Base-by-base conservation (phyloP, 2,329 filamentous ascomycete species). In the Blastomyces gilchristii region DNA sequence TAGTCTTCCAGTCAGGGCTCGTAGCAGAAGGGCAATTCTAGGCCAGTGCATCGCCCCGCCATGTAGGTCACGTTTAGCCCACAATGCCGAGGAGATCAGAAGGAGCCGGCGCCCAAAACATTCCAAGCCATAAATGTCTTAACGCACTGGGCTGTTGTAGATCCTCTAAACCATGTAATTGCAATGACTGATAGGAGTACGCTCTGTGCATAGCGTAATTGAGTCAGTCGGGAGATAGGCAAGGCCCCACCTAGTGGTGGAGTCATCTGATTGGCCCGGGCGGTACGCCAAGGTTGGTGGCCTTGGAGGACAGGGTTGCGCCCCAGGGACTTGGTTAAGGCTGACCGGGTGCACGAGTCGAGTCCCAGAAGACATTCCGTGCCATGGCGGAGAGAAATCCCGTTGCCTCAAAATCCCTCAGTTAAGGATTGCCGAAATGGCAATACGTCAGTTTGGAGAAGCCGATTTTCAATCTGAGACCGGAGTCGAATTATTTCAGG, bases 31-130 rank as follows among this genome's bases (percentile, higher is more conserved):
- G 41, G 14, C 22, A 47, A 49, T 59, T 59, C 57, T 59, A 49
- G 57, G 57, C 57, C 57, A 47, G 57, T 59, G 57, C 57, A 59
- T 59, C 43, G 57, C 57, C 57, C 57, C 57, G 25, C 41, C 31
- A 59, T 59, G 41, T 7, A 59, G 43, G 57, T 59, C 41, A 45
- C 57, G 39, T 59, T 59, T 31, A 28, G 43, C 14, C 39, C 22
- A 59, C 56, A 58, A 22, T 16, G 22, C 56, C 22, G 22, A 14
- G 25, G 43, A 31, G 28, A 34, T 58, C 39, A 59, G 25, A 59
- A 47, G 41, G 57, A 22, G 18, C 57, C 18, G 57, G 57, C 28
- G 57, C 57, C 57, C 57, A n/a, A 49, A 47, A n/a, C 57, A 49
- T 47, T 31, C 43, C 57, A 59, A 47, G 57, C 11, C 49, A n/a